Conservation (phyloP, 1,139 yeast genomes). For the Sugiyamaella japonica region DNA sequence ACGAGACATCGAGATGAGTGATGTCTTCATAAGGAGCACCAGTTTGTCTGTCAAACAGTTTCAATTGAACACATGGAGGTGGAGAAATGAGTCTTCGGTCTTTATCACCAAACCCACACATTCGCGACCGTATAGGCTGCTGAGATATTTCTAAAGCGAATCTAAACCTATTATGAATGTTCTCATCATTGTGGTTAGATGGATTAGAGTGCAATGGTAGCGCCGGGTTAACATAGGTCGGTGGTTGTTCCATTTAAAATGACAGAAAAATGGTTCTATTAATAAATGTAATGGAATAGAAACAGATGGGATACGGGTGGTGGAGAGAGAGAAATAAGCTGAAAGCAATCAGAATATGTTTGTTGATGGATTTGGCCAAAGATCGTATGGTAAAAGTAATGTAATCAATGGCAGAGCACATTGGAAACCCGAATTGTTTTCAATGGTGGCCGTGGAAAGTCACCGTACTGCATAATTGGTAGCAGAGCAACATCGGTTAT, state of each 20-base stretch:
- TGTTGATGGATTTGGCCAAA: not conserved
- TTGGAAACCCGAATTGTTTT: not conserved
- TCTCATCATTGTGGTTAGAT: conserved; percentile 1
- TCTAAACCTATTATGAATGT: conserved; percentile 10
- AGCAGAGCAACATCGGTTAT: not conserved
- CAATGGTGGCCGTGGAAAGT: not conserved
- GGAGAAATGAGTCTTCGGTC: conserved; percentile 49
- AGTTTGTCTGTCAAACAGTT: conserved; percentile 36
- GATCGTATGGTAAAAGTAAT: not conserved
- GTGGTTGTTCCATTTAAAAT: conserved; percentile 9
- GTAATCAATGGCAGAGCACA: not conserved
- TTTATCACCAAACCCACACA: conserved; percentile 51
- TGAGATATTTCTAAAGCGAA: conserved; percentile 42
- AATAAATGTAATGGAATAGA: not conserved
- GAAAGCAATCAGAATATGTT: conserved; percentile 1
- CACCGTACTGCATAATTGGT: not conserved
- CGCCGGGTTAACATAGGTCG: not conserved
- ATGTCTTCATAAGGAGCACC: conserved; percentile 32
- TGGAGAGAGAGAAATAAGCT: not conserved
- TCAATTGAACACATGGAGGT: conserved; percentile 46
- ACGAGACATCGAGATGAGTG: conserved; percentile 38
- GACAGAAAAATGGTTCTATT: not conserved
- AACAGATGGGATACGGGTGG: not conserved
- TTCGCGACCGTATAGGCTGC: conserved; percentile 48
- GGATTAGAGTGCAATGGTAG: conserved; percentile 5